phyloP scores from a whole-genome alignment of 2,329 filamentous ascomycete genomes.

The Hansfordia pulvinata region DNA sequence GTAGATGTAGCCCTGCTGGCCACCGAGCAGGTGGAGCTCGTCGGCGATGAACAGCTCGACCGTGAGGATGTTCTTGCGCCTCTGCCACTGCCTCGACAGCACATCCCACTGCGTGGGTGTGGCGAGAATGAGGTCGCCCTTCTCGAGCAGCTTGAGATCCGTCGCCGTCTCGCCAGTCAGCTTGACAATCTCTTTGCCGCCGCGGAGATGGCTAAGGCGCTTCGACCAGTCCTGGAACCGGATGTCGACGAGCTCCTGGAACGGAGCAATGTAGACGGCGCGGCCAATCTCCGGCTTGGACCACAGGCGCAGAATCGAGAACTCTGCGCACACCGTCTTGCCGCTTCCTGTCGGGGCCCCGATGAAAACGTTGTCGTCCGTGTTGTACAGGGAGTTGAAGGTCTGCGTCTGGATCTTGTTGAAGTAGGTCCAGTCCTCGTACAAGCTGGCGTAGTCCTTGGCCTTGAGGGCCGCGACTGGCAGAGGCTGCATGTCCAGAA shows the following conservation, averaged over 20 bases:
- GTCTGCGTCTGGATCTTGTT: conserved; percentile 97
- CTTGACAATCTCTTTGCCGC: conserved; percentile 84
- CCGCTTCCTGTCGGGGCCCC: conserved; percentile 89
- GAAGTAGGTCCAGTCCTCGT: conserved; percentile 75
- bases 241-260: conserved; percentile 82
- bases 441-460: conserved; percentile 68
- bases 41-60: conserved; percentile 90
- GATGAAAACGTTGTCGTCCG: conserved; percentile 87
- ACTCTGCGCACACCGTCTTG: conserved; percentile 94
- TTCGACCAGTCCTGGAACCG: conserved; percentile 76
- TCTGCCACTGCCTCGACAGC: conserved; percentile 88
- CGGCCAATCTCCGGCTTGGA: conserved; percentile 55
- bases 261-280: conserved; percentile 87
- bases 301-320: conserved; percentile 85
- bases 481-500: conserved; percentile 83
- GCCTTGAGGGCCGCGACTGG: conserved; percentile 81
- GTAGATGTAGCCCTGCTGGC: conserved; percentile 76
- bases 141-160: conserved; percentile 78
- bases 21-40: conserved; percentile 86
- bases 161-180: conserved; percentile 85
- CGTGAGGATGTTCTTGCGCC: conserved; percentile 85
- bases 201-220: conserved; percentile 56
- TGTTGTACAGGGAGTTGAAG: conserved; percentile 84
- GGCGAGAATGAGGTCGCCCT: conserved; percentile 78
- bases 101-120: conserved; percentile 95